A percentile compares a stretch with the other conserved stretches of the same genome.
Evolutionary conservation across 352 stramenopile genomes (phyloP).

Genomic region (Elongisporangium undulatum): DNA sequence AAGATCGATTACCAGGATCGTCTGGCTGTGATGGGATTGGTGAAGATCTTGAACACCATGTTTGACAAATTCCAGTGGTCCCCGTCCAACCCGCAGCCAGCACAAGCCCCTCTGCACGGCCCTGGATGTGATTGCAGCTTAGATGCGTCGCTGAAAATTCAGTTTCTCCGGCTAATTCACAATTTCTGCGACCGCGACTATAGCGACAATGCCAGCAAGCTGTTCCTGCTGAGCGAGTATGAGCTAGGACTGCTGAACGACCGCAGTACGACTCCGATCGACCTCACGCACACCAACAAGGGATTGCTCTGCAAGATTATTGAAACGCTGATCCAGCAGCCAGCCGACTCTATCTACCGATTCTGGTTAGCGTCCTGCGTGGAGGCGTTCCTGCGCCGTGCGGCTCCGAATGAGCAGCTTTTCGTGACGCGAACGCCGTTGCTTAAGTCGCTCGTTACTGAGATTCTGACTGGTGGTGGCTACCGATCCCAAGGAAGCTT

Average conservation of each 20-base stretch:
- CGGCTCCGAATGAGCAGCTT: constrained; percentile 82
- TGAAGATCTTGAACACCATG: constrained; percentile 90
- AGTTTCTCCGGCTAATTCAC: constrained; percentile 94
- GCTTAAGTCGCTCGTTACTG: constrained; percentile 80
- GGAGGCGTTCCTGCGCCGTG: constrained; percentile 92
- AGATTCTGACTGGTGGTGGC: constrained; percentile 78
- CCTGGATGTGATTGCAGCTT: constrained; percentile 93
- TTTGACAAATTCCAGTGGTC: constrained; percentile 94
- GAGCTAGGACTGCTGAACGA: constrained; percentile 57
- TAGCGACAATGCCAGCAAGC: constrained; percentile 76
- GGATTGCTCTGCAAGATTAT: constrained; percentile 92
- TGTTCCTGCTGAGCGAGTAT: constrained; percentile 70
- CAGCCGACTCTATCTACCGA: constrained; percentile 91
- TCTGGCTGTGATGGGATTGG: constrained; percentile 85
- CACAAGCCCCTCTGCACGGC: constrained; percentile 62
- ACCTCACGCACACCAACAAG: constrained; percentile 65
- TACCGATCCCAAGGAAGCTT: constrained; percentile 90
- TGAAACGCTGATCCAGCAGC: constrained; percentile 85
- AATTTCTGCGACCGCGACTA: constrained; percentile 96
- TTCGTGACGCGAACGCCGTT: constrained; percentile 89
- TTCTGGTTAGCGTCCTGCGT: constrained; percentile 97
- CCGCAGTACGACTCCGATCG: constrained; percentile 36
- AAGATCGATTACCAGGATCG: constrained; percentile 92
- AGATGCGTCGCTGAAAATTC: constrained; percentile 93
- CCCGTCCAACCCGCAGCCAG: constrained; percentile 28